phyloP scores from a whole-genome alignment of 495 filamentous ascomycete genomes.

The Aspergillus mulundensis region DNA sequence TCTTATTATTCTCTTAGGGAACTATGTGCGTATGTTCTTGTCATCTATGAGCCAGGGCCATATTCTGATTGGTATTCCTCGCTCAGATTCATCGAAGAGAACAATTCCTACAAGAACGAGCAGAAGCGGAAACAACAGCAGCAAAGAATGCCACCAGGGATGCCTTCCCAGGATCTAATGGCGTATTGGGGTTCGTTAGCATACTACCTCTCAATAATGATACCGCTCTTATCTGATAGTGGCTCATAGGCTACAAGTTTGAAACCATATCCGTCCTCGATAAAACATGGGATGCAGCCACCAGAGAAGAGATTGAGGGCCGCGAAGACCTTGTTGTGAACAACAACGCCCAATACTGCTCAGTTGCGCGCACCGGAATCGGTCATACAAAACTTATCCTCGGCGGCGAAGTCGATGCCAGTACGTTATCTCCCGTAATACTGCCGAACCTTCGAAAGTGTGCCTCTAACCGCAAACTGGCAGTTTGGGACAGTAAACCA shows the following conservation, averaged over 20 bases:
- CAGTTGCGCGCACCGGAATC: slow-evolving; percentile 81
- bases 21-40: slow-evolving; percentile 60
- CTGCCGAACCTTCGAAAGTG: too few relatives aligned
- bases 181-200: slow-evolving; percentile 55
- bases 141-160: slow-evolving; percentile 50
- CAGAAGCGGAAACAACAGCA: slow-evolving; percentile 48
- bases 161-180: slow-evolving; percentile 61
- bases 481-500: slow-evolving; percentile 83
- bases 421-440: slow-evolving; percentile 42
- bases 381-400: slow-evolving; percentile 67
- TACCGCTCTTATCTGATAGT: slow-evolving; percentile 15
- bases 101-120: slow-evolving; percentile 62
- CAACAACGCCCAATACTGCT: slow-evolving; percentile 92
- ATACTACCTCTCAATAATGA: background rate
- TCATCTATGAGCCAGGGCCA: background rate
- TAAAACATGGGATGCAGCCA: slow-evolving; percentile 62
- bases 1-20: slow-evolving; percentile 47
- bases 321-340: slow-evolving; percentile 68
- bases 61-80: slow-evolving; percentile 8
- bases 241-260: slow-evolving; percentile 81
- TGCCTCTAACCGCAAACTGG: slow-evolving; percentile 1
- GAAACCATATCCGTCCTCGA: slow-evolving; percentile 78
- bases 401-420: slow-evolving; percentile 93
- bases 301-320: slow-evolving; percentile 71
- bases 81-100: slow-evolving; percentile 81